These are phyloP conservation scores for Aspergillus sclerotioniger DNA, from an alignment of 495 filamentous ascomycete species.

Conservation along the genomic window DNA sequence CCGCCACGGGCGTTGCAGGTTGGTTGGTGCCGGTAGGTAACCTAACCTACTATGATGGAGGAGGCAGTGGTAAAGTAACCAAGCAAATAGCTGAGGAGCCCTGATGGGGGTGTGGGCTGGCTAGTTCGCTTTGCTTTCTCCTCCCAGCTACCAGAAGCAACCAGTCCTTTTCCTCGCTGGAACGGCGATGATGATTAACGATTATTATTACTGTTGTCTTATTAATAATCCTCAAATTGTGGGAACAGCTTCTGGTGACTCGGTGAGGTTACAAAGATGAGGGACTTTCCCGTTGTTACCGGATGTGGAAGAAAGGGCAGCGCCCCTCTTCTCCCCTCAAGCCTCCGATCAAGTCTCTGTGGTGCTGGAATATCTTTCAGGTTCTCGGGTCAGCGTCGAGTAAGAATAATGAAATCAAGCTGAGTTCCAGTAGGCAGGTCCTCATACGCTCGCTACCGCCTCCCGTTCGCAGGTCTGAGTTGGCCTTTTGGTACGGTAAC, in stretches of 20 bases:
- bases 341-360: no score
- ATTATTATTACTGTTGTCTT: slow-evolving; percentile 3
- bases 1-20: not conserved
- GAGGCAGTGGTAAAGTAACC: slow-evolving; percentile 6
- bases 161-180: slow-evolving; percentile 10
- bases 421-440: not conserved
- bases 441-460: slow-evolving; percentile 8
- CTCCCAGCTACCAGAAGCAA: slow-evolving; percentile 3
- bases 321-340: not conserved
- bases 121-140: not conserved
- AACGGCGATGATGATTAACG: not conserved
- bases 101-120: not conserved
- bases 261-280: slow-evolving; percentile 10
- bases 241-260: not conserved
- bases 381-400: no score
- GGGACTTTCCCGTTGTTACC: slow-evolving; percentile 10
- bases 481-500: slow-evolving; percentile 4
- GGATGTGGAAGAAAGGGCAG: slow-evolving; percentile 13
- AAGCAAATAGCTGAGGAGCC: not conserved
- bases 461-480: slow-evolving; percentile 11
- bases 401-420: no score
- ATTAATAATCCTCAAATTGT: not conserved
- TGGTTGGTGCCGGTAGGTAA: not conserved
- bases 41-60: not conserved
- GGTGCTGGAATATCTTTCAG: no score